Conservation (phyloP, 768 basidiomycete species). For the Lentinula sp. region DNA sequence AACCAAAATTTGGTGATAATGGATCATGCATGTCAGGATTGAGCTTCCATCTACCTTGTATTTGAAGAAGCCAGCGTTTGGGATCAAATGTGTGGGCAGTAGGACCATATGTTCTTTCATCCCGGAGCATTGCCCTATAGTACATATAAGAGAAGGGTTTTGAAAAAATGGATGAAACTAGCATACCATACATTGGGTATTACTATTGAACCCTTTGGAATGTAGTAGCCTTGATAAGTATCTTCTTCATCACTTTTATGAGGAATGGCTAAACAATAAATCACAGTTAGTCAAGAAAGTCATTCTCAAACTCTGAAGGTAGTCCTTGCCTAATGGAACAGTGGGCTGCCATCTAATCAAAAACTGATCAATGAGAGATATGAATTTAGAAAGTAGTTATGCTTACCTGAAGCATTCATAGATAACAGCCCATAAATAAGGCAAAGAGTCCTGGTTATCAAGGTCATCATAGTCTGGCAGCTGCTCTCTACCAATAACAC, state of each 20-base stretch:
- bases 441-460: not conserved
- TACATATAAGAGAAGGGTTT: too few relatives aligned
- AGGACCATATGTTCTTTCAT: not conserved
- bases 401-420: not conserved
- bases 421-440: not conserved
- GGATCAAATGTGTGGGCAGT: not conserved
- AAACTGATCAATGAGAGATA: not conserved
- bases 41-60: not conserved
- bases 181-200: constrained; percentile 28
- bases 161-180: not conserved
- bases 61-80: not conserved
- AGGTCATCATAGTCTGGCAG: not conserved
- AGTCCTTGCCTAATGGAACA: not conserved
- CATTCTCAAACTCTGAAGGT: not conserved
- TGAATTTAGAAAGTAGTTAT: not conserved
- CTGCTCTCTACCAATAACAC: not conserved
- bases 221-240: constrained; percentile 22
- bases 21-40: not conserved
- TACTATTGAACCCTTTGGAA: constrained; percentile 27
- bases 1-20: not conserved
- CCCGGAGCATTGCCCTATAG: not conserved
- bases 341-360: not conserved
- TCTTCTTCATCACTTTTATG: constrained; percentile 26
- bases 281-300: not conserved
- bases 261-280: constrained; percentile 11